Conservation (phyloP, 352 stramenopile species). For the Phytopythium vexans region DNA sequence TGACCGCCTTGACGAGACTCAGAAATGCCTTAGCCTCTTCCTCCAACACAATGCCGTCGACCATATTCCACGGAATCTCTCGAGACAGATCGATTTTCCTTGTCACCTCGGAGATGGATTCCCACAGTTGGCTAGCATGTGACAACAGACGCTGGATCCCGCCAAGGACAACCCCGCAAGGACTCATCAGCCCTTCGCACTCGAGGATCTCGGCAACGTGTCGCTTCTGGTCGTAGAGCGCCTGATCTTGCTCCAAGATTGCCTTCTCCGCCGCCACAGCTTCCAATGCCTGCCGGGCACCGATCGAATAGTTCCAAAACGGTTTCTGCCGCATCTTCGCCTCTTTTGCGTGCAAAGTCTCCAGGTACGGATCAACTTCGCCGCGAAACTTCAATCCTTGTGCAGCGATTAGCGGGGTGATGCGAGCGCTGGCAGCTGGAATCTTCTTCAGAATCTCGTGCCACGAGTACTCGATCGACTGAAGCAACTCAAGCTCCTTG, state of each 20-base stretch:
- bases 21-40: constrained; percentile 90
- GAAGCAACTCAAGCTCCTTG: constrained; percentile 55
- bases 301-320: constrained; percentile 64
- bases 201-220: constrained; percentile 93
- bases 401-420: constrained; percentile 55
- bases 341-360: constrained; percentile 65
- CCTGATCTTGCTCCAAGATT: constrained; percentile 33
- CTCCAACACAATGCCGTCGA: constrained; percentile 91
- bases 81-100: constrained; percentile 87
- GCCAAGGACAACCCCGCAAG: constrained; percentile 63
- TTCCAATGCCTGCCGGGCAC: constrained; percentile 33
- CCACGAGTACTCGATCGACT: constrained; percentile 54
- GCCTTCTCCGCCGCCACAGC: constrained; percentile 38
- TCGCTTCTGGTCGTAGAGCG: constrained; percentile 48
- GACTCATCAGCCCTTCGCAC: constrained; percentile 87
- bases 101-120: constrained; percentile 82
- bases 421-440: constrained; percentile 55
- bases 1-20: constrained; percentile 85
- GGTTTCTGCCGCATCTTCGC: constrained; percentile 39
- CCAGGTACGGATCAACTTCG: constrained; percentile 85
- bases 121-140: constrained; percentile 82
- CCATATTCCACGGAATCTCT: constrained; percentile 89
- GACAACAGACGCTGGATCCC: constrained; percentile 76
- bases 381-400: constrained; percentile 62
- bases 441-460: constrained; percentile 62